Conservation (phyloP, 1,284 basidiomycete genomes). For the Hortiboletus rubellus region DNA sequence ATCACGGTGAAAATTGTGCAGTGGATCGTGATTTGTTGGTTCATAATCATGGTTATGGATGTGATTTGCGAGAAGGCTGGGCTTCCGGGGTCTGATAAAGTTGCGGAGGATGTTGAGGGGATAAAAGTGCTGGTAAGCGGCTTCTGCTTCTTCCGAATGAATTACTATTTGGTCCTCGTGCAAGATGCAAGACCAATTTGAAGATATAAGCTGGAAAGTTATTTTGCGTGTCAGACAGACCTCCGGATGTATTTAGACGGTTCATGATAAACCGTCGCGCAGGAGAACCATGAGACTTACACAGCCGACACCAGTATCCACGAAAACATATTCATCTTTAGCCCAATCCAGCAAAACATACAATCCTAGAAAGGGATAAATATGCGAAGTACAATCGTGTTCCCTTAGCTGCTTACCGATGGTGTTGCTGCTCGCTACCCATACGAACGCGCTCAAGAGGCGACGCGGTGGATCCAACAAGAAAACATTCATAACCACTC, state of each 20-base stretch:
- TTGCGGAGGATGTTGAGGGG: slow-evolving; percentile 31
- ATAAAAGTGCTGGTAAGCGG: slow-evolving; percentile 36
- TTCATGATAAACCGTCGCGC: slow-evolving; percentile 3
- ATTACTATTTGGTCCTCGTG: slow-evolving; percentile 62
- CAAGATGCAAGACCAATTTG: slow-evolving; percentile 75
- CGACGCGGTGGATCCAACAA: slow-evolving; percentile 63
- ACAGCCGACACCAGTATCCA: slow-evolving; percentile 70
- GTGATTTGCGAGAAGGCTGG: slow-evolving; percentile 19
- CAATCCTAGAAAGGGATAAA: slow-evolving; percentile 46
- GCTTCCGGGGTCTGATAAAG: slow-evolving; percentile 25
- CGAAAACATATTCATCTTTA: slow-evolving; percentile 60
- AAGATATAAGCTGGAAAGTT: slow-evolving; percentile 49
- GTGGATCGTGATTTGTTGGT: slow-evolving; percentile 1
- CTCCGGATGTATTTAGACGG: slow-evolving; percentile 1
- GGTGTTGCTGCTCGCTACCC: slow-evolving; percentile 47
- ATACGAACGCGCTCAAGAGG: slow-evolving; percentile 67
- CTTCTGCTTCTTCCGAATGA: slow-evolving; percentile 56
- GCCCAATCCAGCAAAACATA: slow-evolving; percentile 70
- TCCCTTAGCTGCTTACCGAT: slow-evolving; percentile 23
- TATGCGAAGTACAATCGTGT: slow-evolving; percentile 33
- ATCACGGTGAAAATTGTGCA: slow-evolving; percentile 16
- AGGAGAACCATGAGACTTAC: slow-evolving; percentile 41
- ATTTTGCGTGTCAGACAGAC: slow-evolving; percentile 7
- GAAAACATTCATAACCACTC: slow-evolving; percentile 75
- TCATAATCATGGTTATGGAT: slow-evolving; percentile 10